Evolutionary conservation across 2,329 filamentous ascomycete species (phyloP), one percentile per base, ranked within the genome.

Genomic region (Xylariaceae sp.): DNA sequence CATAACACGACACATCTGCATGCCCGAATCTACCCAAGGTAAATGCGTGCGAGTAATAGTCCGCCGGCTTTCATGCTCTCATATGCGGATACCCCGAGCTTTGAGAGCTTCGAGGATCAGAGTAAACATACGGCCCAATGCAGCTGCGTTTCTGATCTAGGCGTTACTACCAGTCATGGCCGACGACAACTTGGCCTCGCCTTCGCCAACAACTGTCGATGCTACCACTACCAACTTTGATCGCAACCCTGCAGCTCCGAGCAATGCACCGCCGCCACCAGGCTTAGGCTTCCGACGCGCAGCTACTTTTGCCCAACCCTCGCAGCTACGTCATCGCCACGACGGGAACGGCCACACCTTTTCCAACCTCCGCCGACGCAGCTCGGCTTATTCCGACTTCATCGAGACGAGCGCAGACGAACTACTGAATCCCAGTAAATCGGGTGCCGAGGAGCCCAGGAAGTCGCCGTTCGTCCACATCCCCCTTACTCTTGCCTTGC

Each of bases 401-500:
- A 73, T 86, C 42, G 80, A 80, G 44, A 81, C 81, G 2, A 88
- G 87, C 18, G 87, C 85, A 0, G 85, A 88, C 63, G 84, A 88
- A 60, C 74, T 94, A 22, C 73, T 92, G 76, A 67, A 85, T 71
- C 72, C 83, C 61, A 62, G 63, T 68, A 62, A 47, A 50, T 53
- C 70, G n/a, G 67, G 71, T 37, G 60, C 76, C 26, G 54, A 72
- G 22, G 64, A 72, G 16, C 69, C 75, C 15, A 82, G 86, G 36
- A 76, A 81, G 49, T 87, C 87, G 1, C 78, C 84, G 56, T 89
- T 90, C 81, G 85, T 94, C 57, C 88, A 85, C 1, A 76, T 88
- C n/a, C 91, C 92, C 1, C 74, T 97, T 32, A 86, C 84, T 0
- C 87, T 96, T 67, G 92, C 90, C 2, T 78, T 96, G 45, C 74